phyloP scores from a whole-genome alignment of 768 basidiomycete genomes.

The Suillus plorans region DNA sequence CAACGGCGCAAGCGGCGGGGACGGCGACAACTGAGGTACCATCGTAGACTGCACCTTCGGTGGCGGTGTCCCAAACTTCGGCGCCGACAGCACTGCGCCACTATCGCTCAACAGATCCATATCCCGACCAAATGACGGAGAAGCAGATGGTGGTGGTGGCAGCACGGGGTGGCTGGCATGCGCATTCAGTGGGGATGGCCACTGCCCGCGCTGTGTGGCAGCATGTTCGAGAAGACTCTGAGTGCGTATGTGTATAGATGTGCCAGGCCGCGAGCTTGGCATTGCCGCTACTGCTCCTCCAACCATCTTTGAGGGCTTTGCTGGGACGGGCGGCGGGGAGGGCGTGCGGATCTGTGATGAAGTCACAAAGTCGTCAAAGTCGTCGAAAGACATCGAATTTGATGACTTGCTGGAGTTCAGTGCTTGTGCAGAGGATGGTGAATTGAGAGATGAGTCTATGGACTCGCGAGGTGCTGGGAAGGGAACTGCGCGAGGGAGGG shows the following conservation, averaged over 20 bases:
- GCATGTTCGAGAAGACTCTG: slow-evolving; percentile 57
- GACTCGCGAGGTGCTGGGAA: not conserved
- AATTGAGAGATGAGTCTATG: slow-evolving; percentile 22
- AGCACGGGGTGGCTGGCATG: slow-evolving; percentile 22
- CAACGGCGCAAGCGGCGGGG: slow-evolving; percentile 16
- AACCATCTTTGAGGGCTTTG: slow-evolving; percentile 28
- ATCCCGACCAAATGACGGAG: not conserved
- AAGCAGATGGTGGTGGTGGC: slow-evolving; percentile 22
- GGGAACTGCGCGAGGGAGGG: slow-evolving; percentile 25
- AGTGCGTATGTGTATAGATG: slow-evolving; percentile 50
- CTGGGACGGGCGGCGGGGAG: slow-evolving; percentile 45
- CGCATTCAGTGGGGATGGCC: slow-evolving; percentile 33
- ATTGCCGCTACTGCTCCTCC: slow-evolving; percentile 15
- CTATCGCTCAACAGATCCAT: slow-evolving; percentile 3
- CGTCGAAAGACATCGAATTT: slow-evolving; percentile 36
- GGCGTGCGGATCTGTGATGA: slow-evolving; percentile 40
- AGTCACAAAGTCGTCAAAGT: slow-evolving; percentile 50
- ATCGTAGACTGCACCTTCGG: slow-evolving; percentile 11
- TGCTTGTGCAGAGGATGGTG: slow-evolving; percentile 20
- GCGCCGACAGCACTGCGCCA: slow-evolving; percentile 10
- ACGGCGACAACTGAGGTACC: slow-evolving; percentile 16
- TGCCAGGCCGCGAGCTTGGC: slow-evolving; percentile 7
- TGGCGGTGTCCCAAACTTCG: slow-evolving; percentile 9
- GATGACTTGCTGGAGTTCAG: slow-evolving; percentile 21
- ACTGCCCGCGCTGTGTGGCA: slow-evolving; percentile 44